Evolutionary conservation across 2,329 filamentous ascomycete genomes (phyloP).

Genomic region (Setomelanomma holmii): DNA sequence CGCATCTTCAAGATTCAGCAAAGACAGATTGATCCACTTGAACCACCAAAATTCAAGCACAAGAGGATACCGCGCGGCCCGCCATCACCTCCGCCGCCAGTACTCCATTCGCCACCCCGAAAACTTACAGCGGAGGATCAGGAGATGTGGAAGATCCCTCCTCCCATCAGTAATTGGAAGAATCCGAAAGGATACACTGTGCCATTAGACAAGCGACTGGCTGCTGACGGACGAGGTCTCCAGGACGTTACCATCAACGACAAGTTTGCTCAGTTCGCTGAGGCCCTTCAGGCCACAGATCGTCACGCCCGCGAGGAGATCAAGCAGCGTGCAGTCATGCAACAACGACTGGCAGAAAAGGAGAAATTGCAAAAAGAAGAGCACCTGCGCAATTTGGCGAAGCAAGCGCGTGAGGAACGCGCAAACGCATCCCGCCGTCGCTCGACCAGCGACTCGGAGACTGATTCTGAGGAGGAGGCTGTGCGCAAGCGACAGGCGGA

Average conservation of each 20-base stretch:
- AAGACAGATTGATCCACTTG: conserved; percentile 90
- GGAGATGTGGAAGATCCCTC: conserved; percentile 91
- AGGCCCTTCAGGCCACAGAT: conserved; percentile 93
- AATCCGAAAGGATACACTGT: conserved; percentile 99
- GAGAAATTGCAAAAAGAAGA: conserved; percentile 96
- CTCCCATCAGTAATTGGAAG: conserved; percentile 98
- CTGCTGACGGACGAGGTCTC: conserved; percentile 87
- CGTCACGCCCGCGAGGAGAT: conserved; percentile 95
- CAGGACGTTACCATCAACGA: conserved; percentile 98
- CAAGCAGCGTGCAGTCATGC: conserved; percentile 89
- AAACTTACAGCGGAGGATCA: conserved; percentile 97
- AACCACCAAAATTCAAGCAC: conserved; percentile 97
- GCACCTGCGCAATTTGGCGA: conserved; percentile 82
- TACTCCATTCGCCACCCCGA: conserved; percentile 92
- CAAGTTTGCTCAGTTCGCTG: conserved; percentile 95
- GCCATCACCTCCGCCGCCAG: conserved; percentile 87
- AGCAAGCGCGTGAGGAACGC: conserved; percentile 88
- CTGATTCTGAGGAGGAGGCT: conserved; percentile 69
- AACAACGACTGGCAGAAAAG: conserved; percentile 94
- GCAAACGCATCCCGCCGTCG: conserved; percentile 54
- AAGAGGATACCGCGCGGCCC: conserved; percentile 96
- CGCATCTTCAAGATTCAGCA: conserved; percentile 99
- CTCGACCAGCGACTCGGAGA: conserved; percentile 52
- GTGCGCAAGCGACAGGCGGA: conserved; percentile 78
- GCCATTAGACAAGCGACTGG: conserved; percentile 91